phyloP scores from a whole-genome alignment of 116 monocot species.

The Cymodocea nodosa region DNA sequence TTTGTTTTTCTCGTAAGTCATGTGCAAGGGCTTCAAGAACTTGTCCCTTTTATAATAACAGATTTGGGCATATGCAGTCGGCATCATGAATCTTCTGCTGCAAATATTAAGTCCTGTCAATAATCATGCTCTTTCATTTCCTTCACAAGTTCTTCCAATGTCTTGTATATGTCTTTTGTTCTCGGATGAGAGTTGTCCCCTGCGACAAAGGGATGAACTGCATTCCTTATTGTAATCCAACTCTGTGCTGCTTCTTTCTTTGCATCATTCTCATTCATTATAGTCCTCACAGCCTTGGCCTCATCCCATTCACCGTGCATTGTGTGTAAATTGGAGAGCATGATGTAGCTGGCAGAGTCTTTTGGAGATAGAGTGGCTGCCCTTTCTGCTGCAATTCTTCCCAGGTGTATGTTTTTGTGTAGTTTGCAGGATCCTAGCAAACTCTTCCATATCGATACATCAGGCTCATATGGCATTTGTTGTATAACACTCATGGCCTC shows the following conservation, averaged over 20 bases:
- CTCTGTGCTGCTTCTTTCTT: constrained; percentile 61
- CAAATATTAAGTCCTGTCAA: neutral
- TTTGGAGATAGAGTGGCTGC: constrained; percentile 27
- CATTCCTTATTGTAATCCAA: constrained; percentile 47
- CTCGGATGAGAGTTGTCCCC: constrained; percentile 30
- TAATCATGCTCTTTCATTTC: constrained; percentile 23
- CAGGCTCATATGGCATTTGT: constrained; percentile 43
- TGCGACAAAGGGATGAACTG: constrained; percentile 36
- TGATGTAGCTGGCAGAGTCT: constrained; percentile 46
- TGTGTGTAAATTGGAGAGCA: constrained; percentile 40
- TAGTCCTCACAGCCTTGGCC: constrained; percentile 24
- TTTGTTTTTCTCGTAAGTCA: neutral
- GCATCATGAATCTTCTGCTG: neutral
- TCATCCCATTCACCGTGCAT: constrained; percentile 17
- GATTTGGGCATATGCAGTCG: no score
- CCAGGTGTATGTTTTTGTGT: constrained; percentile 48
- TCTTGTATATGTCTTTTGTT: constrained; percentile 24
- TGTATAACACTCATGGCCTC: constrained; percentile 38
- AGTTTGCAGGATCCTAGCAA: constrained; percentile 58
- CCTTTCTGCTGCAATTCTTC: constrained; percentile 35
- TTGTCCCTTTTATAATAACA: no score
- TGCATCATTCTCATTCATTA: constrained; percentile 43
- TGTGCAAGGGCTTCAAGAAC: no score
- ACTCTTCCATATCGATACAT: constrained; percentile 47
- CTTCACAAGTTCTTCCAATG: constrained; percentile 21